Evolutionary conservation across 768 basidiomycete genomes (phyloP).

Genomic region (Mycena galericulata): DNA sequence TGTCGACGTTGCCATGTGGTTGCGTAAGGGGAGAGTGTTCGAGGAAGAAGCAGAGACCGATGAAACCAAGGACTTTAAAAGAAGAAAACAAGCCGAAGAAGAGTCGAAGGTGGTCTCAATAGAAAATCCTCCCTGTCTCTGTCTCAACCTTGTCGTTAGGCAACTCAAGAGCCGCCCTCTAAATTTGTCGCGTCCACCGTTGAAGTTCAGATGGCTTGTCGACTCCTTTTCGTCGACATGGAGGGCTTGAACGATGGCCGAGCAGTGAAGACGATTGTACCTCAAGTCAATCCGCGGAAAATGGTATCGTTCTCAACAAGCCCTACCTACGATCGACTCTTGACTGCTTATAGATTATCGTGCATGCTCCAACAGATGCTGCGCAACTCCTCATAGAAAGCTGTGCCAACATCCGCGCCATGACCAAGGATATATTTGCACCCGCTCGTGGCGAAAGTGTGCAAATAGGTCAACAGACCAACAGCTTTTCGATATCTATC

Average conservation of each 20-base stretch:
- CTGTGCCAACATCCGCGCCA: constrained; percentile 84
- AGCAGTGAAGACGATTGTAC: constrained; percentile 95
- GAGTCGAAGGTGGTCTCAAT: constrained; percentile 74
- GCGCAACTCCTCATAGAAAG: constrained; percentile 82
- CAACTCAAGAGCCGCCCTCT: constrained; percentile 86
- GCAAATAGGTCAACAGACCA: constrained; percentile 95
- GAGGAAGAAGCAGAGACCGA: constrained; percentile 92
- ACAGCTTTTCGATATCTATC: constrained; percentile 93
- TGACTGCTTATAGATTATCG: constrained; percentile 74
- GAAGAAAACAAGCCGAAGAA: constrained; percentile 78
- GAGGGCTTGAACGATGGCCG: constrained; percentile 97
- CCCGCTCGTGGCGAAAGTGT: constrained; percentile 82
- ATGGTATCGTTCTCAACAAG: constrained; percentile 60
- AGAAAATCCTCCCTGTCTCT: not conserved
- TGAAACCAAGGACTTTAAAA: constrained; percentile 78
- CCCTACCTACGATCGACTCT: constrained; percentile 9
- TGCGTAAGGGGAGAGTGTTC: constrained; percentile 89
- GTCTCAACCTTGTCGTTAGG: constrained; percentile 48
- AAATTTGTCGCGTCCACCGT: constrained; percentile 86
- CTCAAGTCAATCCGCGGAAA: constrained; percentile 96
- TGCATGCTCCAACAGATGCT: constrained; percentile 78
- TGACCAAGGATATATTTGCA: constrained; percentile 93
- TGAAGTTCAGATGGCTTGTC: constrained; percentile 86
- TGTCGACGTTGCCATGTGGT: constrained; percentile 95
- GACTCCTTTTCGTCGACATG: constrained; percentile 93